These are phyloP conservation scores for Psilocybe sp. DNA, from an alignment of 768 basidiomycete species.

Conservation along the genomic window DNA sequence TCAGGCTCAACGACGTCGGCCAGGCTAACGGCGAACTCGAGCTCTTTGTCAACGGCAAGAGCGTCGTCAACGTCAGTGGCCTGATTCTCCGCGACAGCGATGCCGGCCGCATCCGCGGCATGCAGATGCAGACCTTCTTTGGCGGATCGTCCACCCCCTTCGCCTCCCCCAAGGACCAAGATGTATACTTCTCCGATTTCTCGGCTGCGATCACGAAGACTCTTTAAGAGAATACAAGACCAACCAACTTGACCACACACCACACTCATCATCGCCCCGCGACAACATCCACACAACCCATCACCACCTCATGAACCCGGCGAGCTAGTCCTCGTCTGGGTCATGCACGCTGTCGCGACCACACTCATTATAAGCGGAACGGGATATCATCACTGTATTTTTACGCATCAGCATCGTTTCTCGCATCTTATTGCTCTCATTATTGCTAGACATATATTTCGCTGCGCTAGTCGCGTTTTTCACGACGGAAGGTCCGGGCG, in stretches of 20 bases:
- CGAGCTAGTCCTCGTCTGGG: too few relatives aligned
- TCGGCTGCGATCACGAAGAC: constrained; percentile 56
- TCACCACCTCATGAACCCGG: too few relatives aligned
- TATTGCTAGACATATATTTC: background rate
- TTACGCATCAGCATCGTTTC: background rate
- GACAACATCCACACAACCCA: background rate
- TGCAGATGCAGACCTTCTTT: constrained; percentile 80
- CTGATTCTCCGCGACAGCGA: constrained; percentile 50
- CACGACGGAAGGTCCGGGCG: background rate
- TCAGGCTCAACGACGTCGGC: constrained; percentile 72
- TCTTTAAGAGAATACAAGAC: constrained; percentile 6
- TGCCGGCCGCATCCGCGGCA: constrained; percentile 56
- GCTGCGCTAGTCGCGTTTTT: constrained; percentile 1
- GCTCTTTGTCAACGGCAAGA: constrained; percentile 63
- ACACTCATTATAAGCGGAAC: too few relatives aligned
- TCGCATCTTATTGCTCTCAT: background rate
- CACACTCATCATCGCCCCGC: background rate
- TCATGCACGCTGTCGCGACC: too few relatives aligned
- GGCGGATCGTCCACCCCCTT: constrained; percentile 39
- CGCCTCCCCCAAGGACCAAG: constrained; percentile 61
- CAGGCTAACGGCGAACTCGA: constrained; percentile 70
- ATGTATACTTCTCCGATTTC: constrained; percentile 67
- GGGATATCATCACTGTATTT: constrained; percentile 8
- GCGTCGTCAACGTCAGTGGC: constrained; percentile 55
- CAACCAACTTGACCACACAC: background rate